Evolutionary conservation across 257 asterid genomes (phyloP), one percentile per base, ranked within the genome.

Genomic region (Cruciata laevipes): DNA sequence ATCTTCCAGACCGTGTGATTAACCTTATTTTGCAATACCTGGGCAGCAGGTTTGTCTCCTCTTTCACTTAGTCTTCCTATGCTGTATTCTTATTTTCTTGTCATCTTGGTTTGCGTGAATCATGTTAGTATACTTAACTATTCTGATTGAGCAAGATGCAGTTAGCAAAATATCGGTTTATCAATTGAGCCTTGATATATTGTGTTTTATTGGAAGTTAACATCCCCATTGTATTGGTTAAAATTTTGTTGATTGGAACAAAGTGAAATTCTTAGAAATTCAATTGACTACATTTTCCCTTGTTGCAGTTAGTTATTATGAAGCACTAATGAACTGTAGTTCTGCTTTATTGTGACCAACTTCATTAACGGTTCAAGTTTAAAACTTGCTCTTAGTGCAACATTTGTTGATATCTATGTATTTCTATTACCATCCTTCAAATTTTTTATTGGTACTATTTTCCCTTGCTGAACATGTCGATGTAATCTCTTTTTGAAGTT

Each of bases 21-120:
- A 94, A 94, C 76, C 98, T 90, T 77, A 84, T 94, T 55, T 83
- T 94, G 84, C 99, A 94, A 73, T 94, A 94, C 86, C 77, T 94
- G 51, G 83, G 91, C 81, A 87, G 85, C 80, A 94, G 99, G 99
- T 94, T 73, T 47, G 86, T 83, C 63, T 40, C n/a, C 35, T 33
- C 32, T 18, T 23, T 49, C 32, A 0, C 14, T 3, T 20, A 51
- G n/a, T 51, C 18, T 51, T 13, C 49, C 6, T 8, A 31, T 6
- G 24, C 38, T 73, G 8, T 6, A 58, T 60, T 7, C 8, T 25
- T 12, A 7, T 33, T n/a, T 1, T 71, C 32, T 64, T 25, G 12
- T 12, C 47, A 9, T 25, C n/a, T 52, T 18, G 32, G 40, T 14
- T 5, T 47, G 14, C 44, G 14, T 53, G 31, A 57, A 11, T 44